Percentiles rank a stretch among this genome's conserved stretches.
These are phyloP conservation scores for Alternaria tenuissima DNA, from an alignment of 2,329 filamentous ascomycete species.

Conservation along the genomic window DNA sequence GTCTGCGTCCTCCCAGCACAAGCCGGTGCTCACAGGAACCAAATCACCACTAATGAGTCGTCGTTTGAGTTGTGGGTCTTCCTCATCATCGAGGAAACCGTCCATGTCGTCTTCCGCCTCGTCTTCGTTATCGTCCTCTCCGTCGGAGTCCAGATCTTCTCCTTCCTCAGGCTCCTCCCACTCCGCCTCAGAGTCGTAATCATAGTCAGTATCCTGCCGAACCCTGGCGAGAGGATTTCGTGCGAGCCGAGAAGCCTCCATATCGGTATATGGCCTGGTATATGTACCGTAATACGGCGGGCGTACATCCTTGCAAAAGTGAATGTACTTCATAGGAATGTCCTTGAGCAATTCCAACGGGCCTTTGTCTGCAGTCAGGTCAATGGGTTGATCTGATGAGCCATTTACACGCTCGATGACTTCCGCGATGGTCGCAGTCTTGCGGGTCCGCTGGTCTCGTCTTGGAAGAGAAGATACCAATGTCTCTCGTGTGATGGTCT, in stretches of 20 bases:
- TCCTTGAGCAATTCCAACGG: conserved; percentile 57
- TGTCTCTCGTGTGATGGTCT: conserved; percentile 24
- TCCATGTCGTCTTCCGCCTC: conserved; percentile 87
- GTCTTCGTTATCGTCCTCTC: conserved; percentile 73
- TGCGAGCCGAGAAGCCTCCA: conserved; percentile 57
- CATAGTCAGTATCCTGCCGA: conserved; percentile 75
- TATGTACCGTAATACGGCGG: conserved; percentile 77
- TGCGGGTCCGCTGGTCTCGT: conserved; percentile 22
- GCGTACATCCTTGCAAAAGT: conserved; percentile 69
- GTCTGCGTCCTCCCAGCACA: conserved; percentile 78
- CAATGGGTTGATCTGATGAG: conserved; percentile 52
- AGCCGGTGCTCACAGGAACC: conserved; percentile 77
- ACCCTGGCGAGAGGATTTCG: conserved; percentile 63
- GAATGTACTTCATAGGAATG: conserved; percentile 70
- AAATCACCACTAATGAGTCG: conserved; percentile 71
- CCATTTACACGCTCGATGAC: conserved; percentile 57
- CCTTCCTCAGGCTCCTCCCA: conserved; percentile 81
- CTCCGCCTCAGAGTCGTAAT: conserved; percentile 86
- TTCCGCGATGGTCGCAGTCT: conserved; percentile 40
- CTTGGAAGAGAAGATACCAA: conserved; percentile 30
- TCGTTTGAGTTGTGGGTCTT: conserved; percentile 65
- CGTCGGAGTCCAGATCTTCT: conserved; percentile 71
- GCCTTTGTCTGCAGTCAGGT: conserved; percentile 52
- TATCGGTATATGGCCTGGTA: conserved; percentile 64
- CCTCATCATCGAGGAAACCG: conserved; percentile 87